Base-by-base conservation (phyloP, 176 grass and related monocot species). In the Triticum turgidum region DNA sequence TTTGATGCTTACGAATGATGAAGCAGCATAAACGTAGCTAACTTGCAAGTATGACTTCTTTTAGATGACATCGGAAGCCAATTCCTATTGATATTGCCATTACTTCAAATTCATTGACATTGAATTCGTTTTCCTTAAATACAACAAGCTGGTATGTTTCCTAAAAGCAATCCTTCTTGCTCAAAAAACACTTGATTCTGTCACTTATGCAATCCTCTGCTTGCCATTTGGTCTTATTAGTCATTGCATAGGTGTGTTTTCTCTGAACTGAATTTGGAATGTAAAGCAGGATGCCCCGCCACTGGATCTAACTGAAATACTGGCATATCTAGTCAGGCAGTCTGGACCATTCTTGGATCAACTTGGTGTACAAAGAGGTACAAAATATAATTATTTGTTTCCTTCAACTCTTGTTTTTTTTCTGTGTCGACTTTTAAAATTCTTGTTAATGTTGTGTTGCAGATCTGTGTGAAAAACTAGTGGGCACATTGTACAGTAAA, bases 311-410 rank as follows among this genome's bases (percentile, higher is more conserved):
- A 71, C 84, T 83, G 91, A 95, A 83, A 90, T 95, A 88, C 51
- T 98, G 83, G 86, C 86, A 86, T 86, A 92, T 92, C 81, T 98
- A 21, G 88, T 95, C 49, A 84, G 64, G 66, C 93, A 98, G 72
- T 98, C 93, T 83, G 91, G 91, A 38, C 89, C 95, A 87, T 90
- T 98, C 73, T 82, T 98, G 84, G 91, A 98, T 81, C 93, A 98
- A 88, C 83, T 98, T 82, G 91, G 93, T 76, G 72, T 98, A 72
- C 80, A 65, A 77, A 80, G 86, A 92, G 95, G 95, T 98, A 89
- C 21, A 10, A 30, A 71, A 75, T 61, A 77, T 83, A 5, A 69
- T 6, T 75, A 54, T 71, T 83, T 5, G 39, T 62, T 34, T 65
- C 14, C 39, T 15, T 47, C 11, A 12, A 69, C 9, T 77, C n/a